These are phyloP conservation scores for Penicillium sp. DNA, from an alignment of 2,329 filamentous ascomycete species.

Conservation along the genomic window DNA sequence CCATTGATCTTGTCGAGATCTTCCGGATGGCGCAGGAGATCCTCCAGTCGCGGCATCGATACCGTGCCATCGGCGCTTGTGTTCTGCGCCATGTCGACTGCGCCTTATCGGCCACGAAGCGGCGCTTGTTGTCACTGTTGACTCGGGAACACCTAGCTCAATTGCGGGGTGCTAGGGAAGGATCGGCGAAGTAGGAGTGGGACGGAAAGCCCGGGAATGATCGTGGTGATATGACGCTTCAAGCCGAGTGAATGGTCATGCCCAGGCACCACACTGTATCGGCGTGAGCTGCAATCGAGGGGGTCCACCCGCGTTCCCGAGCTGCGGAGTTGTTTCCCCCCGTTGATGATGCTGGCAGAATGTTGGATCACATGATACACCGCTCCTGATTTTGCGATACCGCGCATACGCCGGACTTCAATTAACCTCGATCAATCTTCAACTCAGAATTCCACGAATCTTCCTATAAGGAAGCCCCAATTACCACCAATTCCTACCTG, in stretches of 20 bases:
- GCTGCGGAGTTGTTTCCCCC: constrained; percentile 24
- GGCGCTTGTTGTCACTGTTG: constrained; percentile 12
- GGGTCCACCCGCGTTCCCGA: constrained; percentile 17
- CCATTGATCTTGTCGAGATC: constrained; percentile 94
- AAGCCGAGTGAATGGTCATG: constrained; percentile 11
- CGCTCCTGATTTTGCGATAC: constrained; percentile 34
- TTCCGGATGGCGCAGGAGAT: constrained; percentile 92
- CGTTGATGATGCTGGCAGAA: constrained; percentile 28
- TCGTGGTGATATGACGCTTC: background rate
- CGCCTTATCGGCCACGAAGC: constrained; percentile 15
- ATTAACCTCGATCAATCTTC: constrained; percentile 8
- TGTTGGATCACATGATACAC: constrained; percentile 39
- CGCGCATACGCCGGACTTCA: constrained; percentile 16
- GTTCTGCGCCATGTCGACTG: constrained; percentile 44
- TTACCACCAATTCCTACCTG: background rate
- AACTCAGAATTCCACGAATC: background rate
- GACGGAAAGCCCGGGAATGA: background rate
- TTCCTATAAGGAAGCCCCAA: background rate
- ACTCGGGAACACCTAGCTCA: constrained; percentile 14
- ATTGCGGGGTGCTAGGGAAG: constrained; percentile 13
- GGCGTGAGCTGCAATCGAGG: constrained; percentile 5
- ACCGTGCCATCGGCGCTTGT: constrained; percentile 62
- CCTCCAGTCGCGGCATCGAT: constrained; percentile 77
- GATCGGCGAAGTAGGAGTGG: constrained; percentile 12
- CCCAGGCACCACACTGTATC: constrained; percentile 17